A percentile compares a stretch with the other conserved stretches of the same genome.
Conservation (phyloP, 1,284 basidiomycete species). For the Cryptococcus sp. region DNA sequence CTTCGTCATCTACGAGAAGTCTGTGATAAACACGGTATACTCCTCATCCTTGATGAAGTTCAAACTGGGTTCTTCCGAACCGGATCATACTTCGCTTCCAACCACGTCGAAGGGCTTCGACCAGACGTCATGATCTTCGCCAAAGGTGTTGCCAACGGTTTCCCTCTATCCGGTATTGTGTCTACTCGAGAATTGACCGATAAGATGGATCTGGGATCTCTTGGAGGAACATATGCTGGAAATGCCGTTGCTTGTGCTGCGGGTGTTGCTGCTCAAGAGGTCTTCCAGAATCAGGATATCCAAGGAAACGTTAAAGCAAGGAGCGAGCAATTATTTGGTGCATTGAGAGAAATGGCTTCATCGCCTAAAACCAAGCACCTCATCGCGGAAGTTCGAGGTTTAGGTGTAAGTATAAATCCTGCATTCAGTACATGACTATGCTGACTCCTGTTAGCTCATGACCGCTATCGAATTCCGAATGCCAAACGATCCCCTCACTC, state of each 20-base stretch:
- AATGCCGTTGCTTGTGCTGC: constrained; percentile 87
- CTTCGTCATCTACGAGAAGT: constrained; percentile 72
- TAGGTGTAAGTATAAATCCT: constrained; percentile 25
- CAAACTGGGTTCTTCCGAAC: constrained; percentile 87
- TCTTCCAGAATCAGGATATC: constrained; percentile 69
- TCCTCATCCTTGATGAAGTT: constrained; percentile 77
- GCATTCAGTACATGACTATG: not conserved
- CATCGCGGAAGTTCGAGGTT: constrained; percentile 49
- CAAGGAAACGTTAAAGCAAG: constrained; percentile 71
- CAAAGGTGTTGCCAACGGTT: constrained; percentile 62
- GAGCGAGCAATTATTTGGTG: constrained; percentile 65
- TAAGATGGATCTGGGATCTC: constrained; percentile 69
- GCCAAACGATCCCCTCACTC: constrained; percentile 15
- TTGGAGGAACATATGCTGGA: constrained; percentile 88
- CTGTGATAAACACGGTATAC: constrained; percentile 79
- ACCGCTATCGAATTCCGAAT: constrained; percentile 40
- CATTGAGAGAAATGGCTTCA: constrained; percentile 51
- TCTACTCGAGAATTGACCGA: constrained; percentile 78
- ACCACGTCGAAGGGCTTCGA: constrained; percentile 62
- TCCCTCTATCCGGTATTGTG: constrained; percentile 83
- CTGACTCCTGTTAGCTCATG: constrained; percentile 32
- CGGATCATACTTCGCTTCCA: constrained; percentile 76
- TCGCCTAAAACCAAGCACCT: constrained; percentile 50
- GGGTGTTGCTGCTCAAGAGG: constrained; percentile 72
- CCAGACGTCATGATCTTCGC: constrained; percentile 88